These are phyloP conservation scores for Yarrowia hollandica DNA, from an alignment of 805 yeast genomes.

Conservation along the genomic window DNA sequence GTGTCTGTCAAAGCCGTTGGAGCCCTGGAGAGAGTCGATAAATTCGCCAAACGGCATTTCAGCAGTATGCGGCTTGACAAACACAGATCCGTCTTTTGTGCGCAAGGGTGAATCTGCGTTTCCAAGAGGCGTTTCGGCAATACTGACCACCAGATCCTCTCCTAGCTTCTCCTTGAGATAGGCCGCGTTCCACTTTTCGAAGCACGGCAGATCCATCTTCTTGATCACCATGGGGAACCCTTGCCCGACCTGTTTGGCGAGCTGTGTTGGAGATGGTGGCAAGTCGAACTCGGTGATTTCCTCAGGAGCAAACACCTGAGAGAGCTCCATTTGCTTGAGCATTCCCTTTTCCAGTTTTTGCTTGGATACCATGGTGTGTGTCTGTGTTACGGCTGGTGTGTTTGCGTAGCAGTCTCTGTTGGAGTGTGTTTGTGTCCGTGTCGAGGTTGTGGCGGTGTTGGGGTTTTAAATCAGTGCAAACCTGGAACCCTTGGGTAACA, in stretches of 20 bases:
- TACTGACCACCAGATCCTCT: conserved; percentile 30
- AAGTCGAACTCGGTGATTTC: conserved; percentile 26
- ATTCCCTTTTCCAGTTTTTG: conserved; percentile 21
- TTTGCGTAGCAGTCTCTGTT: no score
- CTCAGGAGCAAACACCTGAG: conserved; percentile 32
- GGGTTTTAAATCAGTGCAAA: no score
- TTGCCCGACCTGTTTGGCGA: conserved; percentile 29
- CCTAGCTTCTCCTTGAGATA: conserved; percentile 28
- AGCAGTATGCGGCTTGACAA: conserved; percentile 41
- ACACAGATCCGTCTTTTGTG: conserved; percentile 32
- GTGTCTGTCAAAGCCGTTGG: neutral
- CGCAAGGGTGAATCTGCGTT: conserved; percentile 44
- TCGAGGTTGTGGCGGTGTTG: no score
- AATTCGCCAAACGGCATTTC: conserved; percentile 36
- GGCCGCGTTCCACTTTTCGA: conserved; percentile 15
- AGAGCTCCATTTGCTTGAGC: conserved; percentile 34
- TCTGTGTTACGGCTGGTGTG: no score
- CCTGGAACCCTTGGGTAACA: no score
- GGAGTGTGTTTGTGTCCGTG: no score
- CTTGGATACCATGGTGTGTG: neutral
- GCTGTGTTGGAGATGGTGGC: conserved; percentile 12
- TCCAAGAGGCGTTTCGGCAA: conserved; percentile 43
- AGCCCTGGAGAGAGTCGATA: conserved; percentile 32
- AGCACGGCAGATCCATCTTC: conserved; percentile 2
- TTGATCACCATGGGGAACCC: conserved; percentile 32